Conservation (phyloP, 352 stramenopile genomes). For the Phytopythium kandeliae region DNA sequence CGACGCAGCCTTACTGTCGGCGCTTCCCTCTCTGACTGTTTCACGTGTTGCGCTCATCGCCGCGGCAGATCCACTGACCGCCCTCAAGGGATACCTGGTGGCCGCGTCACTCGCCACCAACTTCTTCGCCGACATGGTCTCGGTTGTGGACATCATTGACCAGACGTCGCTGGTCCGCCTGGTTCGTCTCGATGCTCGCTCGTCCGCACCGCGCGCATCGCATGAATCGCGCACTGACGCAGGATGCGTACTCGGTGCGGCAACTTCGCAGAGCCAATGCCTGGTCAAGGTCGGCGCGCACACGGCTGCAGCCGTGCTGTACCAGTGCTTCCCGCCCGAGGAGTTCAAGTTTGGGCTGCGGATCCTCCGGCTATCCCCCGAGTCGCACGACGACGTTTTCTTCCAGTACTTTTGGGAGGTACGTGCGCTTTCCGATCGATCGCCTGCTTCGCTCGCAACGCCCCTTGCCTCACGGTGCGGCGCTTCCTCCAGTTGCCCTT, state of each 20-base stretch:
- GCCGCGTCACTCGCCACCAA: constrained; percentile 77
- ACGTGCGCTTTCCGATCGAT: constrained; percentile 7
- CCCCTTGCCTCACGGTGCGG: too few relatives aligned
- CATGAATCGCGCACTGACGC: too few relatives aligned
- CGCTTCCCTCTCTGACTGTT: too few relatives aligned
- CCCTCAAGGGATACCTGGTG: constrained; percentile 67
- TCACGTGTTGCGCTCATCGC: not conserved
- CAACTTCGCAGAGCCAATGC: constrained; percentile 57
- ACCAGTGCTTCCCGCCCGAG: constrained; percentile 75
- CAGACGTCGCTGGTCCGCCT: constrained; percentile 79
- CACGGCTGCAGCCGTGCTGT: constrained; percentile 74
- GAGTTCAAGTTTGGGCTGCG: constrained; percentile 80
- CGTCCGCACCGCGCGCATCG: too few relatives aligned
- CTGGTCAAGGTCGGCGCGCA: constrained; percentile 79
- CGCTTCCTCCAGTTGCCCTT: constrained; percentile 46
- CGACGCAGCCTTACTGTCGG: too few relatives aligned
- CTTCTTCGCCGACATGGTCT: constrained; percentile 68
- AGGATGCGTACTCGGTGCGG: constrained; percentile 7
- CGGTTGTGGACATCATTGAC: constrained; percentile 76
- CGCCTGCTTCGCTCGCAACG: too few relatives aligned
- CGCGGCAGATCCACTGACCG: constrained; percentile 46
- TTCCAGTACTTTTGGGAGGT: constrained; percentile 89
- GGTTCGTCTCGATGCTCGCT: constrained; percentile 30
- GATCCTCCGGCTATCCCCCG: constrained; percentile 65
- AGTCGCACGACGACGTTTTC: constrained; percentile 64